These are phyloP conservation scores for Thalassiosira exigua DNA, from an alignment of 352 stramenopile species.

Conservation along the genomic window DNA sequence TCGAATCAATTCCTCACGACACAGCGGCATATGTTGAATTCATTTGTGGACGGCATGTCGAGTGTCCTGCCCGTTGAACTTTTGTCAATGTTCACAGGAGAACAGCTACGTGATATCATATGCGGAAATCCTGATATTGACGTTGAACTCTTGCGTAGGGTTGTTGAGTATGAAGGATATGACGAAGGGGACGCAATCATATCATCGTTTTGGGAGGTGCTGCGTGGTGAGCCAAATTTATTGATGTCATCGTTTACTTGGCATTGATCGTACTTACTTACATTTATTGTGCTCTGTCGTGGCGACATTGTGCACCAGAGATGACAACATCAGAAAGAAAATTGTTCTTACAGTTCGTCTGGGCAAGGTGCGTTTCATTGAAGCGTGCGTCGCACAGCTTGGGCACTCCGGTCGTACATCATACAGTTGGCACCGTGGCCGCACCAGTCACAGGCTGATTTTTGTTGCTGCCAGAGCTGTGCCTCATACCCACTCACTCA, in stretches of 20 bases:
- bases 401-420: no score
- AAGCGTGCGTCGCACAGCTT: no score
- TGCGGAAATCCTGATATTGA: slow-evolving; percentile 96
- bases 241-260: no score
- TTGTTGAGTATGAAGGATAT: slow-evolving; percentile 97
- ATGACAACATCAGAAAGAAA: slow-evolving; percentile 91
- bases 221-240: no score
- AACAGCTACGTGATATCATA: slow-evolving; percentile 95
- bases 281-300: no score
- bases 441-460: no score
- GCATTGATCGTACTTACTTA: no score
- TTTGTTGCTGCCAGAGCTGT: no score
- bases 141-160: slow-evolving; percentile 93
- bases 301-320: no score
- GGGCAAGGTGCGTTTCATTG: no score
- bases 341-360: slow-evolving; percentile 97
- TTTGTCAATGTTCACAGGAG: slow-evolving; percentile 93
- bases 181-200: slow-evolving; percentile 91
- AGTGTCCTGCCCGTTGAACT: slow-evolving; percentile 96
- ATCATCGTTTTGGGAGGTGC: slow-evolving; percentile 94
- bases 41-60: slow-evolving; percentile 89
- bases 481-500: no score
- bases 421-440: no score
- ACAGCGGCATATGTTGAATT: slow-evolving; percentile 82
- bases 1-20: slow-evolving; percentile 62